phyloP scores from a whole-genome alignment of 2,329 filamentous ascomycete species.

The Lizonia empirigonia region DNA sequence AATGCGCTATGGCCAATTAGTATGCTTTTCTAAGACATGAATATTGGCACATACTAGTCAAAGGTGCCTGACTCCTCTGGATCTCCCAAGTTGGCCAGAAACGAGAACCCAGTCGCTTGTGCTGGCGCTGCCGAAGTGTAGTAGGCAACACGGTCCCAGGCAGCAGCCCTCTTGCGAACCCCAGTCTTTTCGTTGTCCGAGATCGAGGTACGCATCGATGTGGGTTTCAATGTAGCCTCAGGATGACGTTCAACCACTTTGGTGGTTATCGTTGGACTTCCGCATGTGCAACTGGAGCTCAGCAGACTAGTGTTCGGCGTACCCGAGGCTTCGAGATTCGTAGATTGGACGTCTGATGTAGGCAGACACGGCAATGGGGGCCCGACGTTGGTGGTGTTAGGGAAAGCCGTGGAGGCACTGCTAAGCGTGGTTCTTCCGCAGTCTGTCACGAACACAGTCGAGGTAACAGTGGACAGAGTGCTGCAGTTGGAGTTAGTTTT shows the following conservation, averaged over 20 bases:
- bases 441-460: slow-evolving; percentile 18
- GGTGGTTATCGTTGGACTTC: neutral
- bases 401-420: neutral
- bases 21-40: neutral
- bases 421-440: slow-evolving; percentile 4
- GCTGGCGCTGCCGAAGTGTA: slow-evolving; percentile 52
- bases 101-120: slow-evolving; percentile 59
- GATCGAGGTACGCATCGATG: neutral
- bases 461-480: slow-evolving; percentile 14
- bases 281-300: slow-evolving; percentile 1
- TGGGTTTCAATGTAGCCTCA: neutral
- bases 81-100: slow-evolving; percentile 64
- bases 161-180: slow-evolving; percentile 16
- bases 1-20: slow-evolving; percentile 48
- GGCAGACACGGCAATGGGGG: slow-evolving; percentile 15
- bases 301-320: neutral
- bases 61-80: slow-evolving; percentile 60
- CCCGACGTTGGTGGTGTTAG: slow-evolving; percentile 14
- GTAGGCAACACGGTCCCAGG: slow-evolving; percentile 55
- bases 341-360: neutral
- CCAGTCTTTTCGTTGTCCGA: neutral
- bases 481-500: slow-evolving; percentile 13
- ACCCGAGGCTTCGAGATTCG: neutral
- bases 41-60: slow-evolving; percentile 49
- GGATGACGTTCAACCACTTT: neutral